phyloP scores from a whole-genome alignment of 257 asterid species.

The Euphrasia confusa region DNA sequence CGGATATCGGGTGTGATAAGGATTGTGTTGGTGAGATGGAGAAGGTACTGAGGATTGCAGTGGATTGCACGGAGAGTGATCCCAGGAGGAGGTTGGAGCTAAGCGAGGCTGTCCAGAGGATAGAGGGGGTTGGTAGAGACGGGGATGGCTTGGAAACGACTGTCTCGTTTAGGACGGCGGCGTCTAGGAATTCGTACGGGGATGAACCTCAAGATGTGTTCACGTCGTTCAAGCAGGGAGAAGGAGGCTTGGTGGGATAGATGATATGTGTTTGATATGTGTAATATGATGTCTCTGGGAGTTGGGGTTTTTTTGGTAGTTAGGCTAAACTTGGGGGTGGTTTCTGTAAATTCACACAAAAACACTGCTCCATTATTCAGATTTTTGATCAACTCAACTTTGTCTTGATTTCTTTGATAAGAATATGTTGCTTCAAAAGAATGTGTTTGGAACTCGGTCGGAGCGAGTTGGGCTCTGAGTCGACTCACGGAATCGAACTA shows the following conservation, averaged over 20 bases:
- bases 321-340: too few relatives aligned
- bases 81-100: conserved; percentile 50
- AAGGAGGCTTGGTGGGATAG: conserved; percentile 1
- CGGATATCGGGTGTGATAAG: conserved; percentile 27
- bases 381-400: too few relatives aligned
- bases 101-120: conserved; percentile 47
- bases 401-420: too few relatives aligned
- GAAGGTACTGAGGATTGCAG: conserved; percentile 47
- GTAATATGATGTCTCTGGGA: too few relatives aligned
- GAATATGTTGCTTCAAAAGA: too few relatives aligned
- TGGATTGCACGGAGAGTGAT: conserved; percentile 49
- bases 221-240: not conserved
- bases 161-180: conserved; percentile 7
- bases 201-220: not conserved
- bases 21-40: conserved; percentile 32
- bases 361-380: too few relatives aligned
- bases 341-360: too few relatives aligned
- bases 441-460: too few relatives aligned
- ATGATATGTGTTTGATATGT: not conserved
- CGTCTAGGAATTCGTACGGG: conserved; percentile 28
- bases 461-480: too few relatives aligned
- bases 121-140: conserved; percentile 30
- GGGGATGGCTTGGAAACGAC: not conserved
- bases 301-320: too few relatives aligned
- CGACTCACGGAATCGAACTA: too few relatives aligned